These are phyloP conservation scores for Murraya koenigii DNA, from an alignment of 345 rosid genomes.

Conservation along the genomic window DNA sequence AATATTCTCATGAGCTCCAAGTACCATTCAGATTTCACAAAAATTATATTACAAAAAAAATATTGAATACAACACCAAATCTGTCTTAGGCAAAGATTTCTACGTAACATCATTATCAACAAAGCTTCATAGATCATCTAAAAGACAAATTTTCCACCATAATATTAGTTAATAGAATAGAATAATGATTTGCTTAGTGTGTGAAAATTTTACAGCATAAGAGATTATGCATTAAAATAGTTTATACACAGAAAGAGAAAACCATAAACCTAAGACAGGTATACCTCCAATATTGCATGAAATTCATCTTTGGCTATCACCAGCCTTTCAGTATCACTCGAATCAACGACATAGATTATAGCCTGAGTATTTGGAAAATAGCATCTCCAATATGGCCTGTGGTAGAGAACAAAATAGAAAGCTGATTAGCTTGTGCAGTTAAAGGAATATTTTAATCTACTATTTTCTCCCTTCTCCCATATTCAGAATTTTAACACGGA, in stretches of 20 bases:
- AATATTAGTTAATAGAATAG: no score
- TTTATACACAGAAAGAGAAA: not conserved
- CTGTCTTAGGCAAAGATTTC: not conserved
- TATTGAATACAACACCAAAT: not conserved
- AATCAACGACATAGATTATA: constrained; percentile 73
- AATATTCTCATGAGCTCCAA: not conserved
- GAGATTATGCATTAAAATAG: not conserved
- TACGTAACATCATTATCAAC: not conserved
- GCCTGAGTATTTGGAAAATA: constrained; percentile 85
- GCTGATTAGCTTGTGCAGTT: not conserved
- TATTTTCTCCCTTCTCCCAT: not conserved
- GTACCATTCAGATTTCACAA: not conserved
- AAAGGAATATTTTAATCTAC: constrained; percentile 2
- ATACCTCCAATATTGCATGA: constrained; percentile 80
- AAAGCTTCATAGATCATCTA: not conserved
- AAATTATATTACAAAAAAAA: no score
- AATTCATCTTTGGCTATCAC: constrained; percentile 74
- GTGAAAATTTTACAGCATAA: not conserved
- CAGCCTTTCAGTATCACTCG: constrained; percentile 74
- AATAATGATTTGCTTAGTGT: not conserved
- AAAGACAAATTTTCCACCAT: not conserved
- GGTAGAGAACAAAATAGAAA: constrained; percentile 10
- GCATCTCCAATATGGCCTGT: constrained; percentile 88
- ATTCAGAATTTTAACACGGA: not conserved
- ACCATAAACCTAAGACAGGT: constrained; percentile 6